Percentiles rank a stretch among this genome's conserved stretches.
These are phyloP conservation scores for Saccharomyces hybrid DNA, from an alignment of 1,139 yeast species.

Conservation along the genomic window DNA sequence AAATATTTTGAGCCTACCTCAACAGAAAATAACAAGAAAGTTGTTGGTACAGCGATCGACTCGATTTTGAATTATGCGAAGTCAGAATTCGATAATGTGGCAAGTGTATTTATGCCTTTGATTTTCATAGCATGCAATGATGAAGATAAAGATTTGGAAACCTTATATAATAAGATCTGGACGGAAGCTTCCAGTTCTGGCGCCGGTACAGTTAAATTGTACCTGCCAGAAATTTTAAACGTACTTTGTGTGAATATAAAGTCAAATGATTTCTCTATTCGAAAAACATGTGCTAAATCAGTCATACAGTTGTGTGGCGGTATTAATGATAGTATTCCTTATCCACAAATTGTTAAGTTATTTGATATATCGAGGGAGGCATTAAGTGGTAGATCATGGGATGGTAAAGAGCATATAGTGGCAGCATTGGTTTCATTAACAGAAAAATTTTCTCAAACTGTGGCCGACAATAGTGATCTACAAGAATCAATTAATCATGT, in stretches of 20 bases:
- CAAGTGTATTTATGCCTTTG: conserved; percentile 66
- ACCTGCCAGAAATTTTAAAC: conserved; percentile 60
- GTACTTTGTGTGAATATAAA: conserved; percentile 45
- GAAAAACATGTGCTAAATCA: conserved; percentile 67
- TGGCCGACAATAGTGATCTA: conserved; percentile 29
- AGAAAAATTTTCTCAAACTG: conserved; percentile 37
- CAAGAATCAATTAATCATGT: conserved; percentile 37
- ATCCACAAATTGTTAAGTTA: conserved; percentile 33
- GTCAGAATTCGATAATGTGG: conserved; percentile 57
- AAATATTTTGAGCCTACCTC: conserved; percentile 45
- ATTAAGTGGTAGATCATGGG: conserved; percentile 76
- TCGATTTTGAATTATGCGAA: conserved; percentile 65
- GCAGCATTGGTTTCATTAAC: conserved; percentile 61
- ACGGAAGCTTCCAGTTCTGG: conserved; percentile 66
- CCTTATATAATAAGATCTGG: conserved; percentile 64
- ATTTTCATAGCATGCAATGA: conserved; percentile 77
- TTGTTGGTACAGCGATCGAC: conserved; percentile 59
- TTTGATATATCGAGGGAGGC: conserved; percentile 55
- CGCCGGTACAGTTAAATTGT: conserved; percentile 60
- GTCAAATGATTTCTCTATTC: conserved; percentile 55
- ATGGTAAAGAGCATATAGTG: conserved; percentile 72
- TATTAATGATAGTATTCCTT: conserved; percentile 34
- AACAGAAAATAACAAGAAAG: conserved; percentile 40
- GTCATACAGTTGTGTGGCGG: conserved; percentile 53
- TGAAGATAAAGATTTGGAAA: conserved; percentile 39